These are phyloP conservation scores for Halophytophthora polymorphica DNA, from an alignment of 352 stramenopile genomes.

Conservation along the genomic window DNA sequence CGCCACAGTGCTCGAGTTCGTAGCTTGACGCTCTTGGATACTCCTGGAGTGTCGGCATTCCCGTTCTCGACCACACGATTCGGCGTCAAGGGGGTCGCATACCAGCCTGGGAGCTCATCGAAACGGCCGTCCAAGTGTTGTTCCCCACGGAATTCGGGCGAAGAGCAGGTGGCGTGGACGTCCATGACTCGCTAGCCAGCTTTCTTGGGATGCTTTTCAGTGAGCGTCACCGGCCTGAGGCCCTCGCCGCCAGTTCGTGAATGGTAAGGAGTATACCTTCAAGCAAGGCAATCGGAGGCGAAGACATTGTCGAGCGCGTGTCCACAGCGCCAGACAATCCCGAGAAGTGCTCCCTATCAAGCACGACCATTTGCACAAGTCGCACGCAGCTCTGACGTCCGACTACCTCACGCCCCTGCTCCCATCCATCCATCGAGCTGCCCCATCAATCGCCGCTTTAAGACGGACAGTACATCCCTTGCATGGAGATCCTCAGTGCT, in stretches of 20 bases:
- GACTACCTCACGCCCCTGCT: no score
- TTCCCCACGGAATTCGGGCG: background rate
- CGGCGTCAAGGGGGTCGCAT: background rate
- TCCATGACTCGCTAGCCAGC: background rate
- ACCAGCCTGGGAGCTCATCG: background rate
- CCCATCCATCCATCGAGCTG: no score
- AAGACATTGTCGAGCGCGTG: no score
- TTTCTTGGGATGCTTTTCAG: background rate
- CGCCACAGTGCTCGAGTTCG: background rate
- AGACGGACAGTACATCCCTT: no score
- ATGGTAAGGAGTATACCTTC: background rate
- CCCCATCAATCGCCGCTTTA: no score
- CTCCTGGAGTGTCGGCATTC: no score
- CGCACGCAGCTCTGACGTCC: no score
- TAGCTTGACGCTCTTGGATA: background rate
- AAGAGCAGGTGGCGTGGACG: background rate
- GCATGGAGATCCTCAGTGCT: no score
- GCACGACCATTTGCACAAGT: no score
- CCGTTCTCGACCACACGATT: background rate
- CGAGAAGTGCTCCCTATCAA: no score
- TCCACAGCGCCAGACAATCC: no score
- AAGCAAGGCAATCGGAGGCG: no score
- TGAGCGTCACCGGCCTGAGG: background rate
- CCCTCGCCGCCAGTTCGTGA: background rate
- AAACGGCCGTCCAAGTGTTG: background rate